A percentile compares a stretch with the other conserved stretches of the same genome.
These are phyloP conservation scores for Coriolopsis trogii DNA, from an alignment of 1,284 basidiomycete genomes.

Conservation along the genomic window DNA sequence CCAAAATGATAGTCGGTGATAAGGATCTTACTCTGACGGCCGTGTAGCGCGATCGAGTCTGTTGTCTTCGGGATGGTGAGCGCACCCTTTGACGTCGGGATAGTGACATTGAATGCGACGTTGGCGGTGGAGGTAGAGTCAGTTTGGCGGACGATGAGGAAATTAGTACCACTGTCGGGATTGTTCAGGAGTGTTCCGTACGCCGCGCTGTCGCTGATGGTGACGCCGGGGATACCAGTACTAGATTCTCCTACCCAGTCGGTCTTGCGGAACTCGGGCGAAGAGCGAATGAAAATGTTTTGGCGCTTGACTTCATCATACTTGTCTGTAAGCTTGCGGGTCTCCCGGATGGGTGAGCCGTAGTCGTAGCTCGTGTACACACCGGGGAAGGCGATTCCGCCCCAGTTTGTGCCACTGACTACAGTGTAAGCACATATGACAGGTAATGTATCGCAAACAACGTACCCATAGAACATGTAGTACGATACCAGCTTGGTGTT, in stretches of 20 bases:
- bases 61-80: slow-evolving; percentile 58
- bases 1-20: slow-evolving; percentile 73
- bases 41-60: slow-evolving; percentile 58
- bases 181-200: slow-evolving; percentile 69
- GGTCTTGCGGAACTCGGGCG: slow-evolving; percentile 77
- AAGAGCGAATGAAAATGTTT: slow-evolving; percentile 73
- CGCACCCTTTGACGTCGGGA: slow-evolving; percentile 51
- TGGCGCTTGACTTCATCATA: slow-evolving; percentile 77
- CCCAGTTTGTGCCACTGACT: slow-evolving; percentile 77
- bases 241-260: slow-evolving; percentile 69
- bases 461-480: slow-evolving; percentile 78
- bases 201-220: slow-evolving; percentile 49
- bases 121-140: slow-evolving; percentile 61
- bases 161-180: slow-evolving; percentile 63
- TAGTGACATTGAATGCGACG: slow-evolving; percentile 57
- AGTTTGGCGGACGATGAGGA: slow-evolving; percentile 72
- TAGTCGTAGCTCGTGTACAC: slow-evolving; percentile 71
- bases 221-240: slow-evolving; percentile 46
- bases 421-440: background rate
- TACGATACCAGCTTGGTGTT: slow-evolving; percentile 79
- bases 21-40: slow-evolving; percentile 72
- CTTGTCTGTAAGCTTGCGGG: slow-evolving; percentile 68
- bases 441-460: background rate
- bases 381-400: slow-evolving; percentile 67
- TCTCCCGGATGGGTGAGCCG: slow-evolving; percentile 68